Base-by-base conservation (phyloP, 2,329 filamentous ascomycete genomes). In the Elsinoe fawcettii region DNA sequence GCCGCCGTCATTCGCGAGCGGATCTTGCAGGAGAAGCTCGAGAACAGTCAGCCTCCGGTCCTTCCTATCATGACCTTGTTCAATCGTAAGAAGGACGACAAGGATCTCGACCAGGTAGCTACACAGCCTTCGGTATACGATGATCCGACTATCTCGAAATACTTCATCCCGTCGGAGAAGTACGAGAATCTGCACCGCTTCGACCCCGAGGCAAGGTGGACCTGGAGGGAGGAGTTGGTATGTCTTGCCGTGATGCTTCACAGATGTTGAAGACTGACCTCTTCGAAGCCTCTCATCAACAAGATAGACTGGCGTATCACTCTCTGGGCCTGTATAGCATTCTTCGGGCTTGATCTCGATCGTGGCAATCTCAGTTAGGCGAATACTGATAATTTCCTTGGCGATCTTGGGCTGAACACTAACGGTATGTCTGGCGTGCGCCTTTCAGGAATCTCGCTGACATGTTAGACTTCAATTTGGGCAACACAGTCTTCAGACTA, bases 321-420 rank as follows among this genome's bases (percentile, higher is more conserved):
- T 47, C 16, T 58, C 5, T 62, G 58, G 57, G 62, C 57, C 3
- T 65, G 62, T 32, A 30, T 65, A 9, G 60, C 61, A 49, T 64
- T 66, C 59, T 62, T 61, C 51, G 59, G 60, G 20, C 58, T 65
- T 6, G 59, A 65, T n/a, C 55, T 67, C 3, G 62, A 63, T n/a
- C 74, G 84, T 49, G 81, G 82, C 55, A 86, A 86, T 64, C 70
- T 86, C 8, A 66, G 64, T 57, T 83, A 84, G 62, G 83, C 82
- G 2, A 70, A 82, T 27, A 81, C 80, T 1, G 83, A 86, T 65
- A 80, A 82, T 63, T 74, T 87, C 63, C 73, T 87, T 7, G 71
- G 67, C 49, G 84, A 84, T 57, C 66, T 76, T 57, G 72, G 68
- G 3, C 72, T 76, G 69, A 67, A 70, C 55, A 76, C 73, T 1